A percentile compares a stretch with the other conserved stretches of the same genome.
Evolutionary conservation across 2,329 filamentous ascomycete genomes (phyloP).

Genomic region (Ilyonectria destructans): DNA sequence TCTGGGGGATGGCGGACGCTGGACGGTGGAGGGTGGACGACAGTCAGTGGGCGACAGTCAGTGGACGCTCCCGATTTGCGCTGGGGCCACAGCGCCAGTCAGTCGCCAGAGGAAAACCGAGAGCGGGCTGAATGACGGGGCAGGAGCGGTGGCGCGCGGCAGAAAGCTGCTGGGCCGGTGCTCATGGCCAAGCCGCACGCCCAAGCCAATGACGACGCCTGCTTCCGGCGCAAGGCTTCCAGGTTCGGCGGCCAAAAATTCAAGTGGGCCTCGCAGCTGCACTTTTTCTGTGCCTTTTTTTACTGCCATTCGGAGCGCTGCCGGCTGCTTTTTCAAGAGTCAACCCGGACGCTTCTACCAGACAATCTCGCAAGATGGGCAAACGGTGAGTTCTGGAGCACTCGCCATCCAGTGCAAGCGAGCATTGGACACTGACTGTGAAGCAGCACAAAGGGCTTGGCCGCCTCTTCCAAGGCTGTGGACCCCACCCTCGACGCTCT

Average conservation of each 20-base stretch:
- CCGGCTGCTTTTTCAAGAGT: slow-evolving; percentile 26
- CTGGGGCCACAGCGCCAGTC: slow-evolving; percentile 39
- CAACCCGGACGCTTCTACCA: slow-evolving; percentile 16
- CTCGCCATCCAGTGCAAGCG: slow-evolving; percentile 23
- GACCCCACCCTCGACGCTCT: slow-evolving; percentile 80
- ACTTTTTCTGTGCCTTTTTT: slow-evolving; percentile 50
- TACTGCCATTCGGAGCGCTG: slow-evolving; percentile 36
- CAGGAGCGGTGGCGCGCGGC: slow-evolving; percentile 51
- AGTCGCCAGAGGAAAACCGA: slow-evolving; percentile 43
- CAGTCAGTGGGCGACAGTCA: slow-evolving; percentile 25
- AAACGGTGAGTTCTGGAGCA: slow-evolving; percentile 41
- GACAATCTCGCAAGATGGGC: slow-evolving; percentile 41
- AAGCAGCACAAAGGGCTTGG: slow-evolving; percentile 58
- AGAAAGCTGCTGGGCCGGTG: slow-evolving; percentile 49
- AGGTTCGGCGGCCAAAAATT: slow-evolving; percentile 37
- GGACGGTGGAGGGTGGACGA: slow-evolving; percentile 34
- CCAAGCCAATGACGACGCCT: slow-evolving; percentile 54
- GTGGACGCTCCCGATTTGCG: slow-evolving; percentile 47
- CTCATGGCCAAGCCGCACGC: slow-evolving; percentile 39
- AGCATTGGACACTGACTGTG: slow-evolving; percentile 38
- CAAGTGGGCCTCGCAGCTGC: slow-evolving; percentile 40
- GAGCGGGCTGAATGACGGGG: slow-evolving; percentile 53
- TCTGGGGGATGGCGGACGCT: slow-evolving; percentile 34
- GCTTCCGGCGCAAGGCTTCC: slow-evolving; percentile 48
- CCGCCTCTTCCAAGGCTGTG: slow-evolving; percentile 69